These are phyloP conservation scores for Coemansia brasiliensis DNA, from an alignment of 192 early-diverging fungal genomes.

Conservation along the genomic window DNA sequence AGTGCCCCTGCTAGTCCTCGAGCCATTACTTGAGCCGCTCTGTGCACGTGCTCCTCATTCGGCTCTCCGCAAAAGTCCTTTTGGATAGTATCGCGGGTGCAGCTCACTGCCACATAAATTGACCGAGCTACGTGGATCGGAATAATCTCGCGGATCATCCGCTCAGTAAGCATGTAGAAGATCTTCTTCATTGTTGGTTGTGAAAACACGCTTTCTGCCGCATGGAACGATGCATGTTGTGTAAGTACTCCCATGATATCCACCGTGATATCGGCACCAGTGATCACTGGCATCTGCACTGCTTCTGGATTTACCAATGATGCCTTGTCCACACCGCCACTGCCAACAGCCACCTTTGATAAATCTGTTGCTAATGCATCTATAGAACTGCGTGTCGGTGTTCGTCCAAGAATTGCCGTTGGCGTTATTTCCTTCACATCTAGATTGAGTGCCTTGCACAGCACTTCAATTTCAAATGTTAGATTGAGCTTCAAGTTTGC, in stretches of 20 bases:
- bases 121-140: slow-evolving; percentile 90
- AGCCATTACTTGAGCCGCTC: slow-evolving; percentile 93
- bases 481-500: slow-evolving; percentile 93
- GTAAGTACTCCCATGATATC: slow-evolving; percentile 51
- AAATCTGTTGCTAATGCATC: slow-evolving; percentile 26
- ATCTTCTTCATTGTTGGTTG: slow-evolving; percentile 83
- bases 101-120: slow-evolving; percentile 88
- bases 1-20: slow-evolving; percentile 85
- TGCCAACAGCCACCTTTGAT: slow-evolving; percentile 24
- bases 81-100: slow-evolving; percentile 85
- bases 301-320: not conserved
- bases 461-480: slow-evolving; percentile 97
- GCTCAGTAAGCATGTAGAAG: slow-evolving; percentile 85
- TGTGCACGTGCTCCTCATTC: slow-evolving; percentile 91
- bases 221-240: slow-evolving; percentile 68
- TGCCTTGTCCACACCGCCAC: slow-evolving; percentile 1
- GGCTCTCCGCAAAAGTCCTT: slow-evolving; percentile 97
- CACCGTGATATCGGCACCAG: slow-evolving; percentile 38
- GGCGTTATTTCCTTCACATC: slow-evolving; percentile 71
- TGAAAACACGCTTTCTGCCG: slow-evolving; percentile 75
- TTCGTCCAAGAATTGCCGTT: slow-evolving; percentile 30
- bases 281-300: slow-evolving; percentile 39
- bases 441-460: slow-evolving; percentile 87
- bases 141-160: slow-evolving; percentile 87
- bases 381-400: slow-evolving; percentile 12